phyloP scores from a whole-genome alignment of 2,329 filamentous ascomycete species.

The Pyricularia pennisetigena region DNA sequence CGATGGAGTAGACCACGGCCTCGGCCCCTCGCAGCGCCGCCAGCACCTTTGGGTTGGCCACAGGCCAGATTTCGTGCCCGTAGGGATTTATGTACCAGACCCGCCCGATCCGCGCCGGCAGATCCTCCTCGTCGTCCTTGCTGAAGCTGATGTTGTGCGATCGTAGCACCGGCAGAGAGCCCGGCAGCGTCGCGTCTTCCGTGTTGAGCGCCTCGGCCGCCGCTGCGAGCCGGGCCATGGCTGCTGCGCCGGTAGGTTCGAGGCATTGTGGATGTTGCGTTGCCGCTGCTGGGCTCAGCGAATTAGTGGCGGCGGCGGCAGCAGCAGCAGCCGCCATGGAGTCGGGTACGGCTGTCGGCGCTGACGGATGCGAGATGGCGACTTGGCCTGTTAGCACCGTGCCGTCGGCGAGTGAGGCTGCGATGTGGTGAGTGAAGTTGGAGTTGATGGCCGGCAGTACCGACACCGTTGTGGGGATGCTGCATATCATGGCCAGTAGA shows the following conservation, averaged over 20 bases:
- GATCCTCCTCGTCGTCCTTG: slow-evolving; percentile 65
- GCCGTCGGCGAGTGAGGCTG: slow-evolving; percentile 68
- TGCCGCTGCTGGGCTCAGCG: slow-evolving; percentile 3
- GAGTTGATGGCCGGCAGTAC: slow-evolving; percentile 89
- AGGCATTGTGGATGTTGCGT: neutral
- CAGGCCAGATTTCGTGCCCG: slow-evolving; percentile 85
- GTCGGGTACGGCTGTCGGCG: slow-evolving; percentile 43
- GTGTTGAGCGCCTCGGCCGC: slow-evolving; percentile 38
- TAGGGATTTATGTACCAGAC: slow-evolving; percentile 99
- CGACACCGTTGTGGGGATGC: slow-evolving; percentile 64
- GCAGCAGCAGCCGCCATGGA: slow-evolving; percentile 10
- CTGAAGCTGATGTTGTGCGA: slow-evolving; percentile 74
- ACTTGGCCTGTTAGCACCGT: slow-evolving; percentile 83
- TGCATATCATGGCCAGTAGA: slow-evolving; percentile 75
- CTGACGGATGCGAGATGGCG: slow-evolving; percentile 77
- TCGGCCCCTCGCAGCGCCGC: slow-evolving; percentile 54
- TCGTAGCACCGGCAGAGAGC: slow-evolving; percentile 69
- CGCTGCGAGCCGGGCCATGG: slow-evolving; percentile 9
- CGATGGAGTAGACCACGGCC: slow-evolving; percentile 81
- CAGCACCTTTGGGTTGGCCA: slow-evolving; percentile 72
- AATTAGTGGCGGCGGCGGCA: neutral
- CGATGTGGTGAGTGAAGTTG: slow-evolving; percentile 93
- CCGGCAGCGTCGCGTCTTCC: slow-evolving; percentile 73
- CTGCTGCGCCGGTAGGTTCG: slow-evolving; percentile 13
- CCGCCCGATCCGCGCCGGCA: slow-evolving; percentile 67